Base-by-base conservation (phyloP, 495 filamentous ascomycete species). In the Glonium stellatum region DNA sequence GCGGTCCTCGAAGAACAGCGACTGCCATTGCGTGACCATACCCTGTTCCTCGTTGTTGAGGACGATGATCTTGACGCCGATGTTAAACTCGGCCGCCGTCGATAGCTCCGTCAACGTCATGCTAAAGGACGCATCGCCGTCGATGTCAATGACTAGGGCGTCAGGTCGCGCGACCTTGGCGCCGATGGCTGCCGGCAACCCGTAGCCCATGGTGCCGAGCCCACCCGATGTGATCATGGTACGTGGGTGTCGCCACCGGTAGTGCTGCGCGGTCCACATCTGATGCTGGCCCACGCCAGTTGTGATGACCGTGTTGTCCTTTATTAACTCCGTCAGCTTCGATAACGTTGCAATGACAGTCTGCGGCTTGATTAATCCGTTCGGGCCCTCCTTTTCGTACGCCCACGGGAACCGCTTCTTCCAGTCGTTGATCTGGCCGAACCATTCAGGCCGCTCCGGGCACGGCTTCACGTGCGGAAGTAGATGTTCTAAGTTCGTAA, bases 11-110 rank as follows among this genome's bases (percentile, higher is more conserved):
- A 93, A 97, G 76, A 96, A 96, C 48, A 96, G 79, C 63, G 84
- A 86, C 72, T 96, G 92, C 88, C 91, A 95, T 74, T 97, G 91
- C 3, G 92, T 95, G 3, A 97, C 90, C 92, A 97, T 97, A 55
- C 88, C 88, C 72, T 96, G 92, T 71, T 95, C 91, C 73, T 96
- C 92, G 70, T 97, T 97, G 75, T 97, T 97, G 5, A 97, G 74
- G 44, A 97, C 76, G 61, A 97, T 85, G 52, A 97, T 77, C 78
- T 97, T 97, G 71, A 93, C 84, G 50, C 86, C 90, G 70, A 96
- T 92, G 73, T 92, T 86, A 78, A 96, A 96, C 71, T 97, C 90
- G 15, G 84, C 80, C 21, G 88, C 89, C 0, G 92, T 96, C n/a
- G 83, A 84, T 57, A 97, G 79, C 73, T 97, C 92, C 5, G 89